Evolutionary conservation across 345 rosid species (phyloP).

Genomic region (Moricandia moricandioides): DNA sequence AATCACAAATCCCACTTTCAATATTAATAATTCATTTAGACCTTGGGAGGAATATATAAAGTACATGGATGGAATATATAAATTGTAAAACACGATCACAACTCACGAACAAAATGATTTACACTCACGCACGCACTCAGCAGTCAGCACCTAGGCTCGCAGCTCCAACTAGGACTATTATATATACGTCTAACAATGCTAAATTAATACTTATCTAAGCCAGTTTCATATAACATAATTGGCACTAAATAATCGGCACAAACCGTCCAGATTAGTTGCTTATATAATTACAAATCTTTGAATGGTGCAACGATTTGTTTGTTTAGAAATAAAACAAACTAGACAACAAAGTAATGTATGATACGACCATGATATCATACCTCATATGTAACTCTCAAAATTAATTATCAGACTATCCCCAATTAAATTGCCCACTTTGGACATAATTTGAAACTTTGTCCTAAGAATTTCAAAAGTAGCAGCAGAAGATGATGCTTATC

Average conservation of each 20-base stretch:
- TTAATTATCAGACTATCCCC: not conserved
- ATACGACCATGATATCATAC: not conserved
- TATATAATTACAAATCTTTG: too few species aligned
- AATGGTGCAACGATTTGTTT: not conserved
- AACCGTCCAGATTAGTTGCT: too few species aligned
- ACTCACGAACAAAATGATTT: not conserved
- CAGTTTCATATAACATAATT: not conserved
- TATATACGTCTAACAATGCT: not conserved
- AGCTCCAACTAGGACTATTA: not conserved
- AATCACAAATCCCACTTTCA: not conserved
- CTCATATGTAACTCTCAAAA: not conserved
- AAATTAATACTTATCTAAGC: not conserved
- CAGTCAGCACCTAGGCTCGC: not conserved
- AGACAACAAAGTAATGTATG: not conserved
- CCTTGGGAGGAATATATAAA: not conserved
- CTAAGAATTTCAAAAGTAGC: not conserved
- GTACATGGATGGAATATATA: not conserved
- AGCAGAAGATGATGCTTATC: not conserved
- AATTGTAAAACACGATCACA: not conserved
- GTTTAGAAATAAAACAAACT: not conserved
- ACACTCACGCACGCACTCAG: not conserved
- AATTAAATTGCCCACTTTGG: not conserved
- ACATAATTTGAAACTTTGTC: not conserved
- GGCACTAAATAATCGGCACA: not conserved
- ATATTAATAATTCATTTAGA: constrained; percentile 3